These are phyloP conservation scores for Elsinoe necatrix DNA, from an alignment of 2,329 filamentous ascomycete species.

Conservation along the genomic window DNA sequence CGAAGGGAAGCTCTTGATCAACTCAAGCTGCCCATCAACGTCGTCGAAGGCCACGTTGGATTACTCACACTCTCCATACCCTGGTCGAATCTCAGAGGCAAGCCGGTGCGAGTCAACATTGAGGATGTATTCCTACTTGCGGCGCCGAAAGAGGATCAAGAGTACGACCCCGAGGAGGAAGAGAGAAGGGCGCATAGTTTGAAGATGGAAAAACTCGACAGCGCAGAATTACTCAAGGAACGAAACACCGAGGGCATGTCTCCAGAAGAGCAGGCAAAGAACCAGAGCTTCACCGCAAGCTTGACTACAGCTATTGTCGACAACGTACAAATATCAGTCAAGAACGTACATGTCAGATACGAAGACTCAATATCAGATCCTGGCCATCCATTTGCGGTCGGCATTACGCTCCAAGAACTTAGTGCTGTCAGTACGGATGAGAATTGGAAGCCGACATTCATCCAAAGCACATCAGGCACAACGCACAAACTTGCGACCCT, in stretches of 20 bases:
- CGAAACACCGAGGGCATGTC: constrained; percentile 87
- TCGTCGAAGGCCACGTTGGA: constrained; percentile 88
- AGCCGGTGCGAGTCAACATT: constrained; percentile 89
- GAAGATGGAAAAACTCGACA: constrained; percentile 98
- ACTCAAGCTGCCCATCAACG: constrained; percentile 91
- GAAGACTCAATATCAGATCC: constrained; percentile 95
- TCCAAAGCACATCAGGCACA: constrained; percentile 71
- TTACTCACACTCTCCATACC: constrained; percentile 88
- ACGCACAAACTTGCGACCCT: constrained; percentile 93
- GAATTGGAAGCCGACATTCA: constrained; percentile 92
- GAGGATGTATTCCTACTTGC: constrained; percentile 95
- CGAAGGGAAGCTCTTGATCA: constrained; percentile 94
- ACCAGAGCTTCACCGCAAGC: constrained; percentile 94
- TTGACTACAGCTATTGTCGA: constrained; percentile 94
- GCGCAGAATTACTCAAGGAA: constrained; percentile 88
- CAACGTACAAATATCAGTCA: constrained; percentile 94
- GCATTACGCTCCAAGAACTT: constrained; percentile 88
- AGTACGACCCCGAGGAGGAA: constrained; percentile 90
- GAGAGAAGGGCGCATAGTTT: constrained; percentile 76
- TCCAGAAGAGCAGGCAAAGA: constrained; percentile 91
- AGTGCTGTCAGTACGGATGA: constrained; percentile 94
- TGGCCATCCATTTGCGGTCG: constrained; percentile 88
- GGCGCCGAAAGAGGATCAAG: constrained; percentile 88
- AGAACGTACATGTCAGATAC: constrained; percentile 97
- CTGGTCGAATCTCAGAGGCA: constrained; percentile 92